A percentile compares a stretch with the other conserved stretches of the same genome.
Evolutionary conservation across 768 basidiomycete genomes (phyloP).

Genomic region (Cyclocybe aegerita): DNA sequence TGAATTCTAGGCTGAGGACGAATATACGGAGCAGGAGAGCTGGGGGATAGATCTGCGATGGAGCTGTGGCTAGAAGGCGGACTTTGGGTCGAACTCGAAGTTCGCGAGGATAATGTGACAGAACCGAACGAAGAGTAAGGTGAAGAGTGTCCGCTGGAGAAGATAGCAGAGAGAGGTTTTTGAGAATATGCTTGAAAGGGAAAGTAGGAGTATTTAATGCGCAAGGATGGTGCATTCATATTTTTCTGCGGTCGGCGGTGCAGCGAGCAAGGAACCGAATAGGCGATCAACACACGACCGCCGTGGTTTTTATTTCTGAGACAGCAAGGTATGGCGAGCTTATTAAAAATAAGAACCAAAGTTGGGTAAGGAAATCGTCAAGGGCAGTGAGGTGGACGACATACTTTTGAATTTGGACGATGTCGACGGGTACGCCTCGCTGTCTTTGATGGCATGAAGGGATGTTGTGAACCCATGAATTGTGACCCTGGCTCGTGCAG

Average conservation of each 20-base stretch:
- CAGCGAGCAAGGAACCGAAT: conserved; percentile 20
- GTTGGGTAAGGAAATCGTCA: conserved; percentile 8
- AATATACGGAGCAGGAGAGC: conserved; percentile 30
- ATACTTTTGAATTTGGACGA: conserved; percentile 23
- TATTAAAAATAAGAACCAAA: conserved; percentile 11
- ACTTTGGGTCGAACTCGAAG: conserved; percentile 38
- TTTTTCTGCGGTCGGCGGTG: conserved; percentile 23
- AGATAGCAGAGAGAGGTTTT: conserved; percentile 19
- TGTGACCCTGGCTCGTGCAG: conserved; percentile 7
- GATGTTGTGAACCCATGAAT: background rate
- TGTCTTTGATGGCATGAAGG: conserved; percentile 16
- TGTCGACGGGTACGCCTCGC: conserved; percentile 11
- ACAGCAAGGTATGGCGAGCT: conserved; percentile 11
- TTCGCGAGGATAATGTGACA: conserved; percentile 35
- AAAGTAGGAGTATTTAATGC: conserved; percentile 21
- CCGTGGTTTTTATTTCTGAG: conserved; percentile 12
- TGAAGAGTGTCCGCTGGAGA: conserved; percentile 49
- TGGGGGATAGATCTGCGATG: conserved; percentile 33
- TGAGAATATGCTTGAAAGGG: conserved; percentile 8
- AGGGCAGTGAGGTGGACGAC: conserved; percentile 11
- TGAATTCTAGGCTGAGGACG: conserved; percentile 52
- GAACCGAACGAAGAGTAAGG: conserved; percentile 45
- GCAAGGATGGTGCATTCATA: conserved; percentile 7
- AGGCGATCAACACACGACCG: conserved; percentile 26
- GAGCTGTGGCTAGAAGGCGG: conserved; percentile 44